phyloP scores from a whole-genome alignment of 306 rosid species.

The Sphenostylis stenocarpa region DNA sequence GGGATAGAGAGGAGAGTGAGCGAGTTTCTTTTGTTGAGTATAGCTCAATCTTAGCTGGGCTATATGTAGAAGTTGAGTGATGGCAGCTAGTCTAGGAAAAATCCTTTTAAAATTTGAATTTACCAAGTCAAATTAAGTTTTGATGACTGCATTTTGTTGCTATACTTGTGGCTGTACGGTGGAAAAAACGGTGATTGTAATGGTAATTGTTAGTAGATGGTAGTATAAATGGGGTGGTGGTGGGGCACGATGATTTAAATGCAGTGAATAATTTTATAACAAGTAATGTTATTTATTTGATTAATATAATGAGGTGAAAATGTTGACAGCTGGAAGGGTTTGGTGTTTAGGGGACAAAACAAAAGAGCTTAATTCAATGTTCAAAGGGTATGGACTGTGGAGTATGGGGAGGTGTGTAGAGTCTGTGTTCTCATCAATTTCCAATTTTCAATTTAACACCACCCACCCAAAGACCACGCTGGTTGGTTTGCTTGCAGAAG shows the following conservation, averaged over 20 bases:
- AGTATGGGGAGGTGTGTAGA: constrained; percentile 53
- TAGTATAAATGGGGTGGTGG: not conserved
- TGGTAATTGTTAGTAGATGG: not conserved
- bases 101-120: constrained; percentile 9
- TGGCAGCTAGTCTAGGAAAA: constrained; percentile 17
- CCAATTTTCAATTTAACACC: not conserved
- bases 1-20: constrained; percentile 29
- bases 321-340: constrained; percentile 68
- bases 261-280: not conserved
- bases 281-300: not conserved
- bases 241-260: constrained; percentile 9
- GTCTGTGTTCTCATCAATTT: constrained; percentile 16
- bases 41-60: constrained; percentile 81
- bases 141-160: constrained; percentile 44
- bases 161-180: constrained; percentile 39
- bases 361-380: constrained; percentile 42
- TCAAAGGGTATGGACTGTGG: constrained; percentile 20
- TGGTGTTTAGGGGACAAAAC: constrained; percentile 61
- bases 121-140: constrained; percentile 46
- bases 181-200: constrained; percentile 19
- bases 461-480: constrained; percentile 49
- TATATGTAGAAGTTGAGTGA: constrained; percentile 62
- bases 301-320: constrained; percentile 25
- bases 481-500: constrained; percentile 50
- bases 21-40: constrained; percentile 42